These are phyloP conservation scores for Passalora sequoiae DNA, from an alignment of 2,329 filamentous ascomycete genomes.

Conservation along the genomic window DNA sequence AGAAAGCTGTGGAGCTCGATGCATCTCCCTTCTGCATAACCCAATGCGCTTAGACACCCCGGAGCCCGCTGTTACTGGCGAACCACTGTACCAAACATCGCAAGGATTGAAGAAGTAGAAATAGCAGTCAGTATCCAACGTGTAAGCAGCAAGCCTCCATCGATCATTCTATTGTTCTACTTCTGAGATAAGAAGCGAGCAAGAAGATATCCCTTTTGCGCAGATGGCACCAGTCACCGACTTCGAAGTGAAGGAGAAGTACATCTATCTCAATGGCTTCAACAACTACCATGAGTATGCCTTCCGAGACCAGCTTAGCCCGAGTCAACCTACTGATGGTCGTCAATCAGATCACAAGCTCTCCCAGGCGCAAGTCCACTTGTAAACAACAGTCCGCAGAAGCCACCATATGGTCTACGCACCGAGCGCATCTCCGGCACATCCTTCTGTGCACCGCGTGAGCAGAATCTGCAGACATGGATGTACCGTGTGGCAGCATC, in stretches of 20 bases:
- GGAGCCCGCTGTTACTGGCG: too few species aligned
- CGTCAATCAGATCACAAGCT: slow-evolving; percentile 54
- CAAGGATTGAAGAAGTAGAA: too few species aligned
- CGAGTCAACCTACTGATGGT: slow-evolving; percentile 1
- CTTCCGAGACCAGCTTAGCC: background rate
- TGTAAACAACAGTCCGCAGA: slow-evolving; percentile 74
- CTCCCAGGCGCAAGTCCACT: slow-evolving; percentile 66
- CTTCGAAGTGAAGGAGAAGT: slow-evolving; percentile 60
- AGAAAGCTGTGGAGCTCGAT: too few species aligned
- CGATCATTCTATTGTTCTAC: too few species aligned
- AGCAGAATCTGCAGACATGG: slow-evolving; percentile 53
- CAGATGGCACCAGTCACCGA: slow-evolving; percentile 48
- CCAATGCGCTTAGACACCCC: too few species aligned
- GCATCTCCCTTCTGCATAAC: too few species aligned
- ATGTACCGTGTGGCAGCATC: slow-evolving; percentile 48
- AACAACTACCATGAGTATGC: slow-evolving; percentile 62
- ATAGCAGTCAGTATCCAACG: too few species aligned
- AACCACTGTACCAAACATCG: too few species aligned
- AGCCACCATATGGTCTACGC: slow-evolving; percentile 69
- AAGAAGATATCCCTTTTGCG: background rate
- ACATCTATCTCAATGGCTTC: slow-evolving; percentile 73
- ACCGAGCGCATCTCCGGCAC: slow-evolving; percentile 61
- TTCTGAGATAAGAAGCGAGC: background rate
- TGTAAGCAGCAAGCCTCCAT: too few species aligned
- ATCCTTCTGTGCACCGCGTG: slow-evolving; percentile 52